phyloP scores from a whole-genome alignment of 1,139 yeast genomes.

The Yamadazyma diospyri region DNA sequence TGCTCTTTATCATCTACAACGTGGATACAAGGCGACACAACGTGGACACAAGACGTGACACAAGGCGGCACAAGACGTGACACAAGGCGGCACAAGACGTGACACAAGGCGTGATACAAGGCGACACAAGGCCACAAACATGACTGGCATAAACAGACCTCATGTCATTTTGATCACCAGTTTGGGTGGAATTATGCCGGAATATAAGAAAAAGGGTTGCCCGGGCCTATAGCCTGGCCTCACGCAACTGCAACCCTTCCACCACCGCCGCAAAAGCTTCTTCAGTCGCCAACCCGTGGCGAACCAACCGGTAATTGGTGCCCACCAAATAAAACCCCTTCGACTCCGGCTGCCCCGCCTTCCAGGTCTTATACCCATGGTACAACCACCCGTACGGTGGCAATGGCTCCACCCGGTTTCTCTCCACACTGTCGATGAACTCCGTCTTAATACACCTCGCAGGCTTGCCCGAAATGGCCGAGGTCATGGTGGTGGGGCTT shows the following conservation, averaged over 20 bases:
- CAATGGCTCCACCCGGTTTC: constrained; percentile 13
- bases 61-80: too few relatives aligned
- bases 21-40: too few relatives aligned
- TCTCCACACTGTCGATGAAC: constrained; percentile 17
- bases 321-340: constrained; percentile 35
- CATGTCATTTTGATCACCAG: too few relatives aligned
- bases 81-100: too few relatives aligned
- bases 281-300: constrained; percentile 10
- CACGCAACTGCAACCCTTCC: neutral
- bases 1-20: too few relatives aligned
- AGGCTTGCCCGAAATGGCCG: constrained; percentile 34
- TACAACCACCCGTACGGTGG: constrained; percentile 39
- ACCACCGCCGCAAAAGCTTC: constrained; percentile 16
- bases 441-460: constrained; percentile 37
- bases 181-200: too few relatives aligned
- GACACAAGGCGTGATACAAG: too few relatives aligned
- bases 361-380: constrained; percentile 27
- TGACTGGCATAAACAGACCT: too few relatives aligned
- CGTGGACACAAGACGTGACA: too few relatives aligned
- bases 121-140: too few relatives aligned
- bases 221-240: too few relatives aligned
- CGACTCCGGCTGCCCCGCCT: constrained; percentile 13
- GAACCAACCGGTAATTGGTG: constrained; percentile 23
- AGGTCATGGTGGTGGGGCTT: constrained; percentile 29
- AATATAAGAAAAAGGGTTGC: too few relatives aligned